Base-by-base conservation (phyloP, 2,329 filamentous ascomycete genomes). In the Phoma sp. region DNA sequence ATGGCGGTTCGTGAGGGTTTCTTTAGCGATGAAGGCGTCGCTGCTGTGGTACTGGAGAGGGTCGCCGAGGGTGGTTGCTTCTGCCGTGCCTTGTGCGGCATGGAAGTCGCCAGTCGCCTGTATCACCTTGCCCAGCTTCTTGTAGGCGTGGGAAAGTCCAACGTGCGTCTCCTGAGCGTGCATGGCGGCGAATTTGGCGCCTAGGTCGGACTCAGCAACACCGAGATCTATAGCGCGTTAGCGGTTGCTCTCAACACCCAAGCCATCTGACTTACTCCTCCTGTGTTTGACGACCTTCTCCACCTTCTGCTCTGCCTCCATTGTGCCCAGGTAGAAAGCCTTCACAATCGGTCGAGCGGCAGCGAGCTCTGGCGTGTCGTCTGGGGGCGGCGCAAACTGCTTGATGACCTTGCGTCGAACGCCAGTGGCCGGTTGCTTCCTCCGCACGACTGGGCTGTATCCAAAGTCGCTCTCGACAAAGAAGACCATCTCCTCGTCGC, bases 381-480 rank as follows among this genome's bases (percentile, higher is more conserved):
- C 95, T 11, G 95, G 93, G 1, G 95, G 95, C 26, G 95, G 95
- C 30, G 95, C 93, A 76, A 99, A 99, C 75, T 99, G 95, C 82
- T 99, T 99, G 73, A 99, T 82, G 57, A 98, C 89, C 80, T 97
- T 97, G 71, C 95, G 86, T 59, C 95, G 87, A 65, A 99, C 92
- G 36, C 95, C 95, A 1, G 95, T 99, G 7, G 95, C 95, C 18
- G 95, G 95, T 76, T 99, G 95, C 81, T 96, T 96, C 83, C 92
- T 92, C 75, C 93, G 89, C 39, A 97, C 88, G 69, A 98, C 90
- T 1, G 95, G 95, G 69, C 92, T 97, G 76, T 99, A 99, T 33
- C 95, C 95, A 74, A 97, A 98, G 74, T 99, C 95, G 72, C 92
- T 96, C 77, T 99, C 95, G n/a, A 99, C 92, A 68, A 99, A 99